phyloP scores from a whole-genome alignment of 257 asterid genomes.

The Penstemon eatonii region DNA sequence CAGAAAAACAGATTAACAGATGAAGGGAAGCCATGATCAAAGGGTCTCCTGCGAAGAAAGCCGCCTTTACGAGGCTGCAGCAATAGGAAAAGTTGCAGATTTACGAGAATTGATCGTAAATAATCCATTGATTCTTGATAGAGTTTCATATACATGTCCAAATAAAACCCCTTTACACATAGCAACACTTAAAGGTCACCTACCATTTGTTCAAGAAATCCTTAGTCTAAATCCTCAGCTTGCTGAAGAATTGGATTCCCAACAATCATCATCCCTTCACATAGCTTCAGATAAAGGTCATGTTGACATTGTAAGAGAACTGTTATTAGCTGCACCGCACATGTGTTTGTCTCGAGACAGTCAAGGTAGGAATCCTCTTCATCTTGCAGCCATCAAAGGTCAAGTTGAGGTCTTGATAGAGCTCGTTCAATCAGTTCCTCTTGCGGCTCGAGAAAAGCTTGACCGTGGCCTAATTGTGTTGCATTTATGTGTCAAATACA shows the following conservation, averaged over 20 bases:
- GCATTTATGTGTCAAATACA: constrained; percentile 48
- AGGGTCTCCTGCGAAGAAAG: constrained; percentile 24
- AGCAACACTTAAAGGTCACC: constrained; percentile 38
- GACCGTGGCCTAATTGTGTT: constrained; percentile 33
- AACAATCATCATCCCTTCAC: constrained; percentile 47
- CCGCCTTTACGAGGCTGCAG: constrained; percentile 43
- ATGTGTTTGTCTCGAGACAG: constrained; percentile 44
- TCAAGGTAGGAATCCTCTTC: constrained; percentile 56
- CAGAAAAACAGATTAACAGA: constrained; percentile 20
- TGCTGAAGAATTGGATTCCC: constrained; percentile 36
- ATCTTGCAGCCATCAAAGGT: constrained; percentile 57
- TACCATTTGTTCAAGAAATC: constrained; percentile 32
- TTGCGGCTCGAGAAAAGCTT: constrained; percentile 41
- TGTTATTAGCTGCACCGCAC: constrained; percentile 37
- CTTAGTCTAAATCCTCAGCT: constrained; percentile 31
- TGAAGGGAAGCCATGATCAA: constrained; percentile 7
- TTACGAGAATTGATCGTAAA: constrained; percentile 30
- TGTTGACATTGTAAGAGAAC: constrained; percentile 23
- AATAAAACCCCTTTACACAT: constrained; percentile 50
- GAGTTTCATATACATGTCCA: constrained; percentile 33
- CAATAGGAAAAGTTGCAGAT: constrained; percentile 23
- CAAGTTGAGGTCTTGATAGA: constrained; percentile 27
- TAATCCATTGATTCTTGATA: constrained; percentile 40
- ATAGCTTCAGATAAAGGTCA: constrained; percentile 44
- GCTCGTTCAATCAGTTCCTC: constrained; percentile 26